These are phyloP conservation scores for Aspergillus quadrilineatus DNA, from an alignment of 2,329 filamentous ascomycete species.

Conservation along the genomic window DNA sequence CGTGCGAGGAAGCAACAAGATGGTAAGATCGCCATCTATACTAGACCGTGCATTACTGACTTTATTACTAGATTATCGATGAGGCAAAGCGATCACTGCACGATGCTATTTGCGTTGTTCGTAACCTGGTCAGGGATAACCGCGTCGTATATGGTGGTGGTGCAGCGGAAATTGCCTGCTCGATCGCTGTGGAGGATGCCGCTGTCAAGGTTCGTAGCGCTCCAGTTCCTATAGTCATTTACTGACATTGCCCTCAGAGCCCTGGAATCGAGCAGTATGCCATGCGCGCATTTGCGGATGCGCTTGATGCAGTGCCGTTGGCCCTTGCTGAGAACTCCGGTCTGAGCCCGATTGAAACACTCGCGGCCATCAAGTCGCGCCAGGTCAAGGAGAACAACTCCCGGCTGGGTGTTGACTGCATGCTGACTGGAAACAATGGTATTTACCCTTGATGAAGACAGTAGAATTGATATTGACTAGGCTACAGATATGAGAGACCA, in stretches of 20 bases:
- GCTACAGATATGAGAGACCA: slow-evolving; percentile 84
- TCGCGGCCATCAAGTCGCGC: slow-evolving; percentile 92
- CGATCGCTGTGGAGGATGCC: slow-evolving; percentile 90
- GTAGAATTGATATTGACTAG: slow-evolving; percentile 2
- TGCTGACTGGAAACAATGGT: slow-evolving; percentile 88
- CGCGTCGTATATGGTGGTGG: slow-evolving; percentile 96
- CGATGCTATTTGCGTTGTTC: slow-evolving; percentile 94
- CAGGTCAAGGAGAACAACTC: slow-evolving; percentile 84
- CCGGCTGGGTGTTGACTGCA: slow-evolving; percentile 92
- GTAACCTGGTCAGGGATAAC: slow-evolving; percentile 94
- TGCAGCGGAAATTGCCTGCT: slow-evolving; percentile 95
- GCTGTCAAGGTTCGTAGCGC: slow-evolving; percentile 65
- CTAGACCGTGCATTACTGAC: neutral
- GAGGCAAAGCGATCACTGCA: slow-evolving; percentile 97
- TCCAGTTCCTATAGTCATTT: neutral
- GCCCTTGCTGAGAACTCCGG: slow-evolving; percentile 96
- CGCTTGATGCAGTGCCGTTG: slow-evolving; percentile 90
- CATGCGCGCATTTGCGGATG: slow-evolving; percentile 96
- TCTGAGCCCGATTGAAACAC: slow-evolving; percentile 89
- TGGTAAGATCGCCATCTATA: slow-evolving; percentile 61
- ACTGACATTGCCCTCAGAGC: slow-evolving; percentile 52
- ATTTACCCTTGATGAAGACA: slow-evolving; percentile 34
- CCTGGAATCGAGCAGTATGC: slow-evolving; percentile 98
- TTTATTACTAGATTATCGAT: slow-evolving; percentile 77
- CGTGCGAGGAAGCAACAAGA: slow-evolving; percentile 97